A percentile compares a stretch with the other conserved stretches of the same genome.
Conservation (phyloP, 2,329 filamentous ascomycete genomes). For the Diaporthe longicolla region DNA sequence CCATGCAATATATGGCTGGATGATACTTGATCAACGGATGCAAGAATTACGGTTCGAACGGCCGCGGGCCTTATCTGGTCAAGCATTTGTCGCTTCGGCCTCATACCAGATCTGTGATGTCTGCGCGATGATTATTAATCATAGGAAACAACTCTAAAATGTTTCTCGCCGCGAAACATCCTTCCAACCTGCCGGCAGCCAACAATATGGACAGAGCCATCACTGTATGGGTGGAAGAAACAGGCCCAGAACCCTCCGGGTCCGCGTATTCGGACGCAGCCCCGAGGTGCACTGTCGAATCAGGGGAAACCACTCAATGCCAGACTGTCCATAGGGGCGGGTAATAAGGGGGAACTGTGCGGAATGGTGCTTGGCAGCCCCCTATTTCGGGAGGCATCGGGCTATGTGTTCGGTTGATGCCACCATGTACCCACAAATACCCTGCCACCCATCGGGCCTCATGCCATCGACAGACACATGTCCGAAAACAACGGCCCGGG, state of each 20-base stretch:
- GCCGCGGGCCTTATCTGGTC: not conserved
- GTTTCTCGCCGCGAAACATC: not conserved
- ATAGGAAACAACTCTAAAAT: not conserved
- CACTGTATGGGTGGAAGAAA: too few relatives aligned
- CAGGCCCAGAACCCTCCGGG: too few relatives aligned
- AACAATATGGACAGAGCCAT: not conserved
- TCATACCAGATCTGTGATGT: not conserved
- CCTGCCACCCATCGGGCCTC: conserved; percentile 1
- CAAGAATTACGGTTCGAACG: not conserved
- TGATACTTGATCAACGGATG: not conserved
- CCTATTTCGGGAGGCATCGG: not conserved
- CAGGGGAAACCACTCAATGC: not conserved
- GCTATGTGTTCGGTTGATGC: not conserved
- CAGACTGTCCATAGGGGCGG: not conserved
- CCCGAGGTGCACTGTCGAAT: not conserved
- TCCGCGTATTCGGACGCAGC: conserved; percentile 2
- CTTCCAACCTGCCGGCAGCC: not conserved
- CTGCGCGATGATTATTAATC: not conserved
- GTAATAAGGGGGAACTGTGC: not conserved
- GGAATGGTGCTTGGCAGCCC: not conserved
- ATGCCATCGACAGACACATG: not conserved
- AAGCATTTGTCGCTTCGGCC: too few relatives aligned
- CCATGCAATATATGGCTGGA: not conserved
- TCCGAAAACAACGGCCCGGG: not conserved
- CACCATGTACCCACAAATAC: conserved; percentile 5